Evolutionary conservation across 805 yeast genomes (phyloP).

Genomic region (Candida rishiriensis): DNA sequence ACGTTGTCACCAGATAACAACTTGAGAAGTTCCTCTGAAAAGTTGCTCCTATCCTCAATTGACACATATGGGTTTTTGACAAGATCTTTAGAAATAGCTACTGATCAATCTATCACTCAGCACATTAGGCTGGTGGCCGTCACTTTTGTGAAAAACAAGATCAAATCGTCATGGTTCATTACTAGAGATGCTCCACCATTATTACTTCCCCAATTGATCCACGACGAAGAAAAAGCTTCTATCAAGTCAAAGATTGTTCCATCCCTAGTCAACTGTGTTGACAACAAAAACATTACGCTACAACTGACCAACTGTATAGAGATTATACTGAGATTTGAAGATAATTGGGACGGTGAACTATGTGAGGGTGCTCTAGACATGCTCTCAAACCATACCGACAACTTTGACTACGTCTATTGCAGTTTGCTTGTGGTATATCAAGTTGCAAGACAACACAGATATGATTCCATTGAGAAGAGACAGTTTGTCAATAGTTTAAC

Average conservation of each 20-base stretch:
- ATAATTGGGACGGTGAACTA: constrained; percentile 48
- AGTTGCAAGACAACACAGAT: constrained; percentile 65
- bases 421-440: constrained; percentile 71
- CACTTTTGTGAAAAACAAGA: constrained; percentile 74
- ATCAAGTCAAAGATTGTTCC: constrained; percentile 60
- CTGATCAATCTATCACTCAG: constrained; percentile 35
- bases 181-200: constrained; percentile 21
- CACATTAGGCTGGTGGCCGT: constrained; percentile 70
- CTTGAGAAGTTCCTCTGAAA: constrained; percentile 41
- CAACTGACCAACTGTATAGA: constrained; percentile 57
- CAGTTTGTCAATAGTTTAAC: constrained; percentile 51
- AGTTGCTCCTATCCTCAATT: constrained; percentile 36
- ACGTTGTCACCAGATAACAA: constrained; percentile 43
- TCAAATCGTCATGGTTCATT: constrained; percentile 58
- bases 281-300: constrained; percentile 41
- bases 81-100: constrained; percentile 39
- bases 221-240: constrained; percentile 53
- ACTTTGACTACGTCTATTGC: constrained; percentile 44
- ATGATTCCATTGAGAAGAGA: constrained; percentile 52
- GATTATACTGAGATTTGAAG: constrained; percentile 44
- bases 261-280: constrained; percentile 46
- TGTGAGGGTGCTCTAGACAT: constrained; percentile 42
- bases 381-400: constrained; percentile 38
- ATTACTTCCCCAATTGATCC: constrained; percentile 23
- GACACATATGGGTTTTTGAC: constrained; percentile 42